These are phyloP conservation scores for Albifimbria verrucaria DNA, from an alignment of 2,329 filamentous ascomycete species.

Conservation along the genomic window DNA sequence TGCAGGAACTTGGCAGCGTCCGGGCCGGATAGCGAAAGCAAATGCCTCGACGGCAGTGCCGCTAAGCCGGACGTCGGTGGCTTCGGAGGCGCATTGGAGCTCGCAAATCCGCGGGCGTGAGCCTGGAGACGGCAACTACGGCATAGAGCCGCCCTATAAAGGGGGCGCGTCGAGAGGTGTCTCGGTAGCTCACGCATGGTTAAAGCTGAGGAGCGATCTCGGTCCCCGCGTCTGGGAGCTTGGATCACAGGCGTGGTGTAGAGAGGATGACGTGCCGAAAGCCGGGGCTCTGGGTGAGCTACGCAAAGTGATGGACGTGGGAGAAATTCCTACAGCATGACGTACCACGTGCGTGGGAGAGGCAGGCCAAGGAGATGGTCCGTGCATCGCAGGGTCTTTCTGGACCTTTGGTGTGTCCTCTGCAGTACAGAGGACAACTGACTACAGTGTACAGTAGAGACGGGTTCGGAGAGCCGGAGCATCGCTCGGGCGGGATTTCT, in stretches of 20 bases:
- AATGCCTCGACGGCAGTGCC: slow-evolving; percentile 66
- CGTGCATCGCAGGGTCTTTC: background rate
- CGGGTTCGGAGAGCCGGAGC: background rate
- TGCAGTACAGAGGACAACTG: no score
- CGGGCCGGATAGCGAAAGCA: slow-evolving; percentile 75
- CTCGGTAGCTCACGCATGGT: slow-evolving; percentile 21
- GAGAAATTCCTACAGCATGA: background rate
- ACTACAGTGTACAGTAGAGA: no score
- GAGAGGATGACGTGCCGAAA: background rate
- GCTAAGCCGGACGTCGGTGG: slow-evolving; percentile 47
- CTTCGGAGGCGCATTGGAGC: slow-evolving; percentile 27
- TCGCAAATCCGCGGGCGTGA: slow-evolving; percentile 28
- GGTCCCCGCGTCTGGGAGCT: background rate
- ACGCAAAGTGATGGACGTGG: no score
- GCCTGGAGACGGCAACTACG: slow-evolving; percentile 28
- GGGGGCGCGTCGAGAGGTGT: slow-evolving; percentile 14
- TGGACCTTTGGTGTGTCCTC: background rate
- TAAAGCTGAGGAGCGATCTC: background rate
- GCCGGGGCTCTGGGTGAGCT: background rate
- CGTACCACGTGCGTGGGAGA: no score
- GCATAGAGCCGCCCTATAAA: slow-evolving; percentile 19
- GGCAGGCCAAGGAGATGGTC: background rate
- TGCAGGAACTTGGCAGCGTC: slow-evolving; percentile 85
- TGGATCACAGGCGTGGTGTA: background rate
- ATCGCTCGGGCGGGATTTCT: background rate